phyloP scores from a whole-genome alignment of 1,139 yeast species.

The Lodderomyces metapsilosis region DNA sequence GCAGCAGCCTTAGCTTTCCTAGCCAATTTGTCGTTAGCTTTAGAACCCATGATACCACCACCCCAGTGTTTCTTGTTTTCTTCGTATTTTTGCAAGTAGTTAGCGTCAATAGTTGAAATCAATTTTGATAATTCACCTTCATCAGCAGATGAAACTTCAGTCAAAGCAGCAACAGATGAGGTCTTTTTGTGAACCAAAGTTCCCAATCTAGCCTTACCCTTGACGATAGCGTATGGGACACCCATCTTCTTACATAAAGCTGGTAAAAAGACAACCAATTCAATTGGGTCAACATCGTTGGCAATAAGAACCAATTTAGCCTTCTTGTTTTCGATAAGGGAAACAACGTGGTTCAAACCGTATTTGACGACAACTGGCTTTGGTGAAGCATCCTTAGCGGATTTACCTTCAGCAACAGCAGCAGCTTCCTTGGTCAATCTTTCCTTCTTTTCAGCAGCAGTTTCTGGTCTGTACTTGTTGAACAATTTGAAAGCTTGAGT shows the following conservation, averaged over 20 bases:
- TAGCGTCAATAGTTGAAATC: conserved; percentile 87
- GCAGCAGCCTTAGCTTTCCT: conserved; percentile 46
- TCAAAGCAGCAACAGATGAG: conserved; percentile 94
- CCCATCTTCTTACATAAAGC: conserved; percentile 99
- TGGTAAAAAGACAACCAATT: conserved; percentile 93
- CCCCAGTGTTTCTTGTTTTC: conserved; percentile 99
- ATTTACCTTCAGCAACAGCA: conserved; percentile 96
- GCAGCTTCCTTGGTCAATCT: conserved; percentile 98
- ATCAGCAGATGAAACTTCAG: conserved; percentile 91
- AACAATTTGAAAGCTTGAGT: conserved; percentile 93
- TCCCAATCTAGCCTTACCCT: conserved; percentile 99
- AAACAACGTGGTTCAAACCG: conserved; percentile 98
- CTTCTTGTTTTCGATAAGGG: conserved; percentile 96
- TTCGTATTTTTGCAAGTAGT: conserved; percentile 90
- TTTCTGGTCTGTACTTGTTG: conserved; percentile 99
- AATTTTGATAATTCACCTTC: conserved; percentile 92
- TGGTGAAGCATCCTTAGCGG: conserved; percentile 91
- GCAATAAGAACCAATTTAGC: conserved; percentile 96
- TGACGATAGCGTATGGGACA: conserved; percentile 96
- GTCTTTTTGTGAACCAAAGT: conserved; percentile 96
- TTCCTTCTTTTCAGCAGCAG: conserved; percentile 95
- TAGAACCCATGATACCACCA: conserved; percentile 97
- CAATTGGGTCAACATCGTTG: conserved; percentile 98
- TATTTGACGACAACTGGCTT: conserved; percentile 95
- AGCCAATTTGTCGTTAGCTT: conserved; percentile 73